Evolutionary conservation across 345 rosid species (phyloP).

Genomic region (Salix udensis): DNA sequence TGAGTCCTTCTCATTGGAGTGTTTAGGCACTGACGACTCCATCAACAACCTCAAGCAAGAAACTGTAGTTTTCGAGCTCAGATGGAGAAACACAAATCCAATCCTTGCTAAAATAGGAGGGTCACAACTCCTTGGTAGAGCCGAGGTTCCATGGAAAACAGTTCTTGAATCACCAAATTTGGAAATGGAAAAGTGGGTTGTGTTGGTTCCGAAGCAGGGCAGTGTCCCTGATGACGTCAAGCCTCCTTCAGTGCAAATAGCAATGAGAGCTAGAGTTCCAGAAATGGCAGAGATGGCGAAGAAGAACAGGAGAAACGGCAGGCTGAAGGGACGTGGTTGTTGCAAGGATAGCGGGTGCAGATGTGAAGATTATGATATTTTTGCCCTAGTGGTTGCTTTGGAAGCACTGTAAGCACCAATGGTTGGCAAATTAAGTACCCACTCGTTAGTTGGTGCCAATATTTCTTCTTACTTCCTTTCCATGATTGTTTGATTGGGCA

Average conservation of each 20-base stretch:
- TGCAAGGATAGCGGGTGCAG: conserved; percentile 22
- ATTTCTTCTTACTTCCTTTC: not conserved
- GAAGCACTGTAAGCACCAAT: conserved; percentile 34
- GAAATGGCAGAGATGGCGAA: conserved; percentile 5
- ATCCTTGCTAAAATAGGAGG: conserved; percentile 35
- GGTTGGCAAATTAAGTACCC: not conserved
- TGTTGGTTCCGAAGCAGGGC: conserved; percentile 20
- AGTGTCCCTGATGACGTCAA: conserved; percentile 15
- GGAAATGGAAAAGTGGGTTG: conserved; percentile 50
- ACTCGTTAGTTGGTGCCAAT: not conserved
- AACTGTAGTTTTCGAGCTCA: conserved; percentile 53
- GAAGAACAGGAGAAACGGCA: conserved; percentile 14
- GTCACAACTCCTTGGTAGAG: conserved; percentile 57
- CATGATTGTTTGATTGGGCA: not conserved
- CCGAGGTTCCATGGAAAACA: conserved; percentile 45
- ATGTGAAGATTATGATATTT: conserved; percentile 37
- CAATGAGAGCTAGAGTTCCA: conserved; percentile 28
- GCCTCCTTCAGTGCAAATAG: conserved; percentile 44
- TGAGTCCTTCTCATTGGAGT: conserved; percentile 55
- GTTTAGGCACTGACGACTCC: conserved; percentile 52
- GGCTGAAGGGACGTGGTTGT: conserved; percentile 30
- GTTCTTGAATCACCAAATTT: conserved; percentile 44
- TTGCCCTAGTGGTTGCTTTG: conserved; percentile 45
- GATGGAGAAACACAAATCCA: conserved; percentile 38
- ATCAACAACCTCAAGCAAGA: conserved; percentile 41